These are phyloP conservation scores for Cubamyces lactineus DNA, from an alignment of 768 basidiomycete species.

Conservation along the genomic window DNA sequence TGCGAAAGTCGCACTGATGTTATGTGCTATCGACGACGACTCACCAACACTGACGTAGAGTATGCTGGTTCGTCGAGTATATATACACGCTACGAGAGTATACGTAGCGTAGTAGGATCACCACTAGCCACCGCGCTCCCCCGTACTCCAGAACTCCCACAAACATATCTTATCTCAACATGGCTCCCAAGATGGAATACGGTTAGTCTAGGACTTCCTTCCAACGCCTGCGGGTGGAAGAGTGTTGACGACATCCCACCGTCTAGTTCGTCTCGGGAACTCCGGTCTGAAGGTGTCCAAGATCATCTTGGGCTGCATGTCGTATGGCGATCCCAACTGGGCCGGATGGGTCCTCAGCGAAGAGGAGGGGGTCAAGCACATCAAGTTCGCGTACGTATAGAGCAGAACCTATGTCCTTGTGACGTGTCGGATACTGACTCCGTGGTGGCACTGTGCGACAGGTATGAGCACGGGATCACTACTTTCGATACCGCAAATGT, in stretches of 20 bases:
- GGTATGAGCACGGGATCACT: conserved; percentile 46
- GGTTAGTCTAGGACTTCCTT: background rate
- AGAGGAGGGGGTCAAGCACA: conserved; percentile 41
- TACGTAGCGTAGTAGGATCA: too few species aligned
- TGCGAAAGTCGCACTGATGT: too few species aligned
- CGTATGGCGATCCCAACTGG: conserved; percentile 39
- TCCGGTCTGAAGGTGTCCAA: conserved; percentile 36
- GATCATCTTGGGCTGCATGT: conserved; percentile 42
- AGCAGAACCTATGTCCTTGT: too few species aligned
- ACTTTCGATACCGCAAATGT: conserved; percentile 44
- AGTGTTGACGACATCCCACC: background rate
- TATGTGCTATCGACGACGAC: too few species aligned
- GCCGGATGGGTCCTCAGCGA: conserved; percentile 43
- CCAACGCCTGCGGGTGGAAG: background rate
- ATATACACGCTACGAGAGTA: too few species aligned
- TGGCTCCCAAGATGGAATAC: conserved; percentile 21
- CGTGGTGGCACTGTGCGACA: conserved; percentile 9
- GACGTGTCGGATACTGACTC: too few species aligned
- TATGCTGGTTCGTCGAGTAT: too few species aligned
- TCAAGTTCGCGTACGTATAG: conserved; percentile 45
- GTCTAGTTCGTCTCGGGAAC: conserved; percentile 34
- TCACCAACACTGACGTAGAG: too few species aligned
- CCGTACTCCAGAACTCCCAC: too few species aligned
- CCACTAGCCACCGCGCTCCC: too few species aligned
- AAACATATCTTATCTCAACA: background rate